These are phyloP conservation scores for Yarrowia sp. DNA, from an alignment of 805 yeast genomes.

Conservation along the genomic window DNA sequence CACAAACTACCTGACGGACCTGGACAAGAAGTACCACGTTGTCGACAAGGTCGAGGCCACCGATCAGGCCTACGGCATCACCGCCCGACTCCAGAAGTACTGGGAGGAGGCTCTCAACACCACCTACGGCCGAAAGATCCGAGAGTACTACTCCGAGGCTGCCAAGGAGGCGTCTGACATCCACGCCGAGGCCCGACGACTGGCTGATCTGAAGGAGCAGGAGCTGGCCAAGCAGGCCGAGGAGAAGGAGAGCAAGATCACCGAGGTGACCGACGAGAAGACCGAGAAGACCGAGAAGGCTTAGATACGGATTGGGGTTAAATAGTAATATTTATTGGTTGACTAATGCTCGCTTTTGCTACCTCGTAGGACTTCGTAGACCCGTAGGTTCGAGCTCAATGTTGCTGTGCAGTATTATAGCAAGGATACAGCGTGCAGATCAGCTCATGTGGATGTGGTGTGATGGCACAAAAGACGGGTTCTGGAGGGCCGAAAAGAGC, in stretches of 20 bases:
- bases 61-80: slow-evolving; percentile 46
- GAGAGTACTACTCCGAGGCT: slow-evolving; percentile 56
- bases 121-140: slow-evolving; percentile 55
- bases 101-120: slow-evolving; percentile 42
- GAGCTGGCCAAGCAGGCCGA: slow-evolving; percentile 23
- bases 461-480: too few relatives aligned
- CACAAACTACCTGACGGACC: slow-evolving; percentile 50
- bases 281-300: not conserved
- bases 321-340: slow-evolving; percentile 7
- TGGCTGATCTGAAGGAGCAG: slow-evolving; percentile 54
- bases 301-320: too few relatives aligned
- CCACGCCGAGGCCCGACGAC: slow-evolving; percentile 70
- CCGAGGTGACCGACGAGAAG: slow-evolving; percentile 11
- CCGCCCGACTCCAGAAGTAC: slow-evolving; percentile 42
- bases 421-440: too few relatives aligned
- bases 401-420: too few relatives aligned
- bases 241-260: not conserved
- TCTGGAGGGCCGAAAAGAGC: too few relatives aligned
- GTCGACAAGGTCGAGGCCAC: slow-evolving; percentile 51
- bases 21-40: slow-evolving; percentile 62
- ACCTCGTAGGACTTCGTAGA: too few relatives aligned
- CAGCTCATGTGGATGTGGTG: too few relatives aligned
- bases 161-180: slow-evolving; percentile 59
- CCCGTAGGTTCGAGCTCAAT: too few relatives aligned
- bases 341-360: not conserved